Evolutionary conservation across 768 basidiomycete genomes (phyloP).

Genomic region (Termitomyces sp.): DNA sequence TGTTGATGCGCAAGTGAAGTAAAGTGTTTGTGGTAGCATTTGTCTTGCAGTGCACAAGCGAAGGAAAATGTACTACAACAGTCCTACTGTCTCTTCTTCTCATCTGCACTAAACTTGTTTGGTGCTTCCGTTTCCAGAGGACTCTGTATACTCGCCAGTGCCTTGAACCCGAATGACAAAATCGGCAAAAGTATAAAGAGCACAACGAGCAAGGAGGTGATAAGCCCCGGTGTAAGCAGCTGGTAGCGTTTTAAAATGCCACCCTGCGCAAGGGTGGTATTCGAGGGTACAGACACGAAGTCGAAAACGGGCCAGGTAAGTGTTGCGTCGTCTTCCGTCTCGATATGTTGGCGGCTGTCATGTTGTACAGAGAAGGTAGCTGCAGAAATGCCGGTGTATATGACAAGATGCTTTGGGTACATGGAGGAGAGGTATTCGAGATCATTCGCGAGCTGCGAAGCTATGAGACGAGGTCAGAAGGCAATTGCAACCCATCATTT

Average conservation of each 20-base stretch:
- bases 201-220: conserved; percentile 57
- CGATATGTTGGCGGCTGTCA: conserved; percentile 19
- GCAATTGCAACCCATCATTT: conserved; percentile 12
- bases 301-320: neutral
- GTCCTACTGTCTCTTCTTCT: conserved; percentile 72
- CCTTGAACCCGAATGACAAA: conserved; percentile 57
- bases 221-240: conserved; percentile 73
- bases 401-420: conserved; percentile 62
- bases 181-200: conserved; percentile 70
- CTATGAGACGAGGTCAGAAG: conserved; percentile 24
- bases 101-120: conserved; percentile 63
- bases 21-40: neutral
- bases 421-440: conserved; percentile 45
- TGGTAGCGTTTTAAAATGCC: conserved; percentile 75
- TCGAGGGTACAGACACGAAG: conserved; percentile 17
- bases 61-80: neutral
- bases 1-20: neutral
- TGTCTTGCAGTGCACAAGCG: neutral
- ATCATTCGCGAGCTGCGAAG: conserved; percentile 41
- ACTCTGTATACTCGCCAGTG: conserved; percentile 73
- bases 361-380: conserved; percentile 23
- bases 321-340: neutral
- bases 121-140: conserved; percentile 60
- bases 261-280: conserved; percentile 39
- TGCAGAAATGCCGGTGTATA: conserved; percentile 54